Conservation (phyloP, 2,329 filamentous ascomycete genomes). For the Bipolaris bicolor region DNA sequence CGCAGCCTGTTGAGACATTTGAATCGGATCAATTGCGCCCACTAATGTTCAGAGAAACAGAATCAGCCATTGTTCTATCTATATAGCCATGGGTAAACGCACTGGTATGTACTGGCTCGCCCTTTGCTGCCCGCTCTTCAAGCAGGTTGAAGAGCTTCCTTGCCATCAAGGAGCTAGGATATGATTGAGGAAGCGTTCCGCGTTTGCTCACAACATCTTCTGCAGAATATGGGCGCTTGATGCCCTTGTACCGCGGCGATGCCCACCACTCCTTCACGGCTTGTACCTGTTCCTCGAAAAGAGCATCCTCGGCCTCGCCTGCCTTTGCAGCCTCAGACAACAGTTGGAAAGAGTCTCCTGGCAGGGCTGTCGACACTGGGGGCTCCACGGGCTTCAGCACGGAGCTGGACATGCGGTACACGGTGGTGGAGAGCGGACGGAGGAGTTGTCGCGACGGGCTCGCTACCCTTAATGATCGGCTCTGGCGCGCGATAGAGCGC, state of each 20-base stretch:
- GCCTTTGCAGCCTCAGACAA: slow-evolving; percentile 78
- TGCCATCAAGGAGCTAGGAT: slow-evolving; percentile 93
- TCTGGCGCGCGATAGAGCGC: slow-evolving; percentile 46
- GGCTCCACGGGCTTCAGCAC: slow-evolving; percentile 62
- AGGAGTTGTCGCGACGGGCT: slow-evolving; percentile 37
- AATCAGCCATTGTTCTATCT: slow-evolving; percentile 41
- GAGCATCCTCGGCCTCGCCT: slow-evolving; percentile 79
- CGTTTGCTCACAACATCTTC: slow-evolving; percentile 93
- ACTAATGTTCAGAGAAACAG: slow-evolving; percentile 59
- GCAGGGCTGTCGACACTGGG: slow-evolving; percentile 65
- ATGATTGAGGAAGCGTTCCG: slow-evolving; percentile 83
- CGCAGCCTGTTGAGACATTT: slow-evolving; percentile 97
- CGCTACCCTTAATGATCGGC: slow-evolving; percentile 35
- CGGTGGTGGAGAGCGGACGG: slow-evolving; percentile 52
- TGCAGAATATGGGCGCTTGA: slow-evolving; percentile 88
- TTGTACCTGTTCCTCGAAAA: slow-evolving; percentile 82
- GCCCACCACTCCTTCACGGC: slow-evolving; percentile 93
- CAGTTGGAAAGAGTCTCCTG: slow-evolving; percentile 84
- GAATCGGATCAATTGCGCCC: slow-evolving; percentile 97
- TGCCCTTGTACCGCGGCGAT: slow-evolving; percentile 81
- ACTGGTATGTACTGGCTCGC: slow-evolving; percentile 93
- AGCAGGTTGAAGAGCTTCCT: slow-evolving; percentile 92
- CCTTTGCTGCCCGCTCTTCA: slow-evolving; percentile 75
- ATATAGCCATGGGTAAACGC: slow-evolving; percentile 47
- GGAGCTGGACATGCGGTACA: slow-evolving; percentile 60